phyloP scores from a whole-genome alignment of 352 stramenopile species.

The Peronospora tabacina region DNA sequence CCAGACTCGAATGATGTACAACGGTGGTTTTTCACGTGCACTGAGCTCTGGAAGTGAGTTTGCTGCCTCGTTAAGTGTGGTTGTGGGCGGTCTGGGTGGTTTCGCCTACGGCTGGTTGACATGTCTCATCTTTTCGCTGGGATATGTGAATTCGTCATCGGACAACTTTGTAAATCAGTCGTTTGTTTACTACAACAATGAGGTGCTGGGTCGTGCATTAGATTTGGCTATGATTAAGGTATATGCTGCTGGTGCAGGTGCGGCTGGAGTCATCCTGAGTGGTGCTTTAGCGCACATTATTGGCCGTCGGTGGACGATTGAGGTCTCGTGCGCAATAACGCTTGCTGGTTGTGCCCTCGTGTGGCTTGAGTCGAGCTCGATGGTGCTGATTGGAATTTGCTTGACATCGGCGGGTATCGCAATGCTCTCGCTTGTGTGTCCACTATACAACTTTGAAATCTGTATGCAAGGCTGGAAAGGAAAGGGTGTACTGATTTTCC shows the following conservation, averaged over 20 bases:
- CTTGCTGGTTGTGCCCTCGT: conserved; percentile 58
- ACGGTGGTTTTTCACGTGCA: conserved; percentile 77
- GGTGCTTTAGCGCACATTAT: conserved; percentile 45
- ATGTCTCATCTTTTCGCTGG: conserved; percentile 73
- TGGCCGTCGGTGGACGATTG: conserved; percentile 62
- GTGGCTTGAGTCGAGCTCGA: conserved; percentile 53
- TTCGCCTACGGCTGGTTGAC: conserved; percentile 77
- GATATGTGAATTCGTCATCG: conserved; percentile 62
- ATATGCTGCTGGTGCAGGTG: conserved; percentile 49
- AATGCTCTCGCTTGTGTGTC: conserved; percentile 68
- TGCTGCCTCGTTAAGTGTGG: conserved; percentile 62
- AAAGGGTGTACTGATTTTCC: conserved; percentile 81
- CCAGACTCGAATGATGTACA: conserved; percentile 89
- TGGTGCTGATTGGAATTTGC: conserved; percentile 69
- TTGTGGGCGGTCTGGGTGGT: conserved; percentile 62
- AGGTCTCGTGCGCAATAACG: conserved; percentile 45
- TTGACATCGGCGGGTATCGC: conserved; percentile 54
- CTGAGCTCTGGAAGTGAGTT: conserved; percentile 80
- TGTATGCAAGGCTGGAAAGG: conserved; percentile 83
- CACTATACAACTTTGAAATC: conserved; percentile 86
- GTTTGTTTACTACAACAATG: conserved; percentile 78
- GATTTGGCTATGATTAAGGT: conserved; percentile 65
- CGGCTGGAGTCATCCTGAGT: conserved; percentile 44
- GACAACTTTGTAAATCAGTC: conserved; percentile 83
- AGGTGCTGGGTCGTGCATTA: conserved; percentile 33